Evolutionary conservation across 495 filamentous ascomycete species (phyloP).

Genomic region (Immersiella caudata): DNA sequence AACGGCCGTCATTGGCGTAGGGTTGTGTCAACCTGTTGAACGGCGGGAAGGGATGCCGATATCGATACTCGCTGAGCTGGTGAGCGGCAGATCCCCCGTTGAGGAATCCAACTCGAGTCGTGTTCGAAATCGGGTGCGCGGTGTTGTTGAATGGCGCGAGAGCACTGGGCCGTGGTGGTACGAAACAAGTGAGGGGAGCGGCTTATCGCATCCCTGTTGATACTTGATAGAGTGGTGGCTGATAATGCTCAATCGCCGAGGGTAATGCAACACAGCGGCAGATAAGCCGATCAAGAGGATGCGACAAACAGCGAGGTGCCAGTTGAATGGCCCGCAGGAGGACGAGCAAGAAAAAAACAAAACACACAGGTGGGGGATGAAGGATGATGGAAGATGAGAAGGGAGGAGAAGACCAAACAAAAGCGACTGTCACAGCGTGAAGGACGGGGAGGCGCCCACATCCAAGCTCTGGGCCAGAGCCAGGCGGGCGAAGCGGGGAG

Average conservation of each 20-base stretch:
- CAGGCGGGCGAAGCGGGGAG: constrained; percentile 19
- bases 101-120: background rate
- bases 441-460: background rate
- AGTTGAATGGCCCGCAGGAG: constrained; percentile 15
- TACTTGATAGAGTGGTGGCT: constrained; percentile 23
- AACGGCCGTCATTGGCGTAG: constrained; percentile 10
- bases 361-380: background rate
- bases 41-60: background rate
- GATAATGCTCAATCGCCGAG: constrained; percentile 14
- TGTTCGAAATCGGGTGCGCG: background rate
- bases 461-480: background rate
- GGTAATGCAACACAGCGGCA: constrained; percentile 31
- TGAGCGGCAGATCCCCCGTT: background rate
- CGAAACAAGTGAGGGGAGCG: constrained; percentile 35
- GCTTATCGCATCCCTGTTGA: constrained; percentile 49
- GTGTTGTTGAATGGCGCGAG: constrained; percentile 13
- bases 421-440: background rate
- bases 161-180: constrained; percentile 15
- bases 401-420: background rate
- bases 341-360: background rate
- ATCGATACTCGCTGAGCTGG: background rate
- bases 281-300: constrained; percentile 31
- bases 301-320: constrained; percentile 1
- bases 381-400: background rate
- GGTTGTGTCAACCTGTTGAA: background rate